A percentile compares a stretch with the other conserved stretches of the same genome.
These are phyloP conservation scores for Kodamaea fungicola DNA, from an alignment of 1,139 yeast species.

Conservation along the genomic window DNA sequence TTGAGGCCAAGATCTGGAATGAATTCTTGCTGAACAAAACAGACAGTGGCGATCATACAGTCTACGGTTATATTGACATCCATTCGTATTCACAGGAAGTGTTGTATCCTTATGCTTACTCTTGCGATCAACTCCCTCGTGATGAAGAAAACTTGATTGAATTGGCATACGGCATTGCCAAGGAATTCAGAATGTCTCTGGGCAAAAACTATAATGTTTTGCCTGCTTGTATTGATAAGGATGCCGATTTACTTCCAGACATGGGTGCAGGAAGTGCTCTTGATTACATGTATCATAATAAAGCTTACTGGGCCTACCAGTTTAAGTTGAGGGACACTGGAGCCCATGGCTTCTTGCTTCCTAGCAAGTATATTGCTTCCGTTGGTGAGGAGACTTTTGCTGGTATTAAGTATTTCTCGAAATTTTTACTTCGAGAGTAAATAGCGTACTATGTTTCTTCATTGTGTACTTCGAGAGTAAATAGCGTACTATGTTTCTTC, in stretches of 20 bases:
- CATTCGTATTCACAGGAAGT: slow-evolving; percentile 86
- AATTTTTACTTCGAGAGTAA: slow-evolving; percentile 51
- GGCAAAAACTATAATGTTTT: slow-evolving; percentile 66
- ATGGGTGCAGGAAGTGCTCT: slow-evolving; percentile 79
- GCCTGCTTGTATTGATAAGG: slow-evolving; percentile 78
- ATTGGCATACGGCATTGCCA: slow-evolving; percentile 75
- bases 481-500: background rate
- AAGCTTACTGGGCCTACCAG: slow-evolving; percentile 83
- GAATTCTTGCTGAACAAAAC: slow-evolving; percentile 60
- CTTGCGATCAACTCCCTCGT: slow-evolving; percentile 69
- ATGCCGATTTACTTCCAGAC: slow-evolving; percentile 65
- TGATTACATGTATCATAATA: slow-evolving; percentile 80
- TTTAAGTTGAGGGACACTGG: slow-evolving; percentile 81
- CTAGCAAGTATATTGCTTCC: slow-evolving; percentile 65
- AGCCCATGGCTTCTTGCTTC: slow-evolving; percentile 76
- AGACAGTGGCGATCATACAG: slow-evolving; percentile 44
- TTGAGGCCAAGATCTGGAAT: slow-evolving; percentile 66
- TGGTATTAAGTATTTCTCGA: slow-evolving; percentile 67
- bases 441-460: background rate
- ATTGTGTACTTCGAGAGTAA: slow-evolving; percentile 43
- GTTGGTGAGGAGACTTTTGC: slow-evolving; percentile 75
- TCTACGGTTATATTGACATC: slow-evolving; percentile 75
- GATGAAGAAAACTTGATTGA: slow-evolving; percentile 80
- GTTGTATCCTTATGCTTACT: slow-evolving; percentile 77
- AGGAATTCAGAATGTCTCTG: slow-evolving; percentile 59